These are phyloP conservation scores for Kluyveromyces lactis DNA, from an alignment of 805 yeast species.

Conservation along the genomic window DNA sequence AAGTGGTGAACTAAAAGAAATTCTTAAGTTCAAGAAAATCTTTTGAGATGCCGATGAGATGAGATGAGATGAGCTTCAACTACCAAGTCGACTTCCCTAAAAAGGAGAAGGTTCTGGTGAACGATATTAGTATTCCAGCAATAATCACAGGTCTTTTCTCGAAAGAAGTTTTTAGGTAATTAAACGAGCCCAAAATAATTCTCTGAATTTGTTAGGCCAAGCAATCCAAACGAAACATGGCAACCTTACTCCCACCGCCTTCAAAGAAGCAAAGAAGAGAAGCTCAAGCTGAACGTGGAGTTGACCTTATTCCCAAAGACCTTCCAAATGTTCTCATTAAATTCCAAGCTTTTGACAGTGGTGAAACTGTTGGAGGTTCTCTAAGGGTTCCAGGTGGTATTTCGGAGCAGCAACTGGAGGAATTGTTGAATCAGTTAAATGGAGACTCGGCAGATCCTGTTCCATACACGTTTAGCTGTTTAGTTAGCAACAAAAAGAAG, in stretches of 20 bases:
- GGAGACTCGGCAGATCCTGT: slow-evolving; percentile 72
- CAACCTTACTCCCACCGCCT: slow-evolving; percentile 89
- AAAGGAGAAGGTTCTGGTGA: too few species aligned
- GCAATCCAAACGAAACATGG: slow-evolving; percentile 41
- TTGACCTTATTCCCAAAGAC: slow-evolving; percentile 64
- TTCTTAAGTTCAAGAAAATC: too few species aligned
- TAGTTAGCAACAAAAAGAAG: slow-evolving; percentile 36
- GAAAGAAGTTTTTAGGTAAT: too few species aligned
- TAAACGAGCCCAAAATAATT: too few species aligned
- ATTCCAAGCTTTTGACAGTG: slow-evolving; percentile 90
- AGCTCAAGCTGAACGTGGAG: slow-evolving; percentile 75
- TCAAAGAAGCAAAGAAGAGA: slow-evolving; percentile 79
- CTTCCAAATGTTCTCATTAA: slow-evolving; percentile 81
- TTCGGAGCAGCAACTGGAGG: slow-evolving; percentile 78
- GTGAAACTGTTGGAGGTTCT: slow-evolving; percentile 75
- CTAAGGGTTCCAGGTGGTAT: slow-evolving; percentile 87
- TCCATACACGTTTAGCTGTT: slow-evolving; percentile 79
- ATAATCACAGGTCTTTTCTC: too few species aligned
- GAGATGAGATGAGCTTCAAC: slow-evolving; percentile 4
- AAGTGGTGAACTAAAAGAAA: too few species aligned
- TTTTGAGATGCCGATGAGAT: not conserved
- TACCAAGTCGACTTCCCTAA: too few species aligned
- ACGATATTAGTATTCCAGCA: too few species aligned
- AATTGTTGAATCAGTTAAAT: slow-evolving; percentile 71
- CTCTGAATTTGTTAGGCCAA: too few species aligned